Percentiles rank a stretch among this genome's conserved stretches.
phyloP scores from a whole-genome alignment of 2,329 filamentous ascomycete genomes.

The Paraphaeosphaeria minitans region DNA sequence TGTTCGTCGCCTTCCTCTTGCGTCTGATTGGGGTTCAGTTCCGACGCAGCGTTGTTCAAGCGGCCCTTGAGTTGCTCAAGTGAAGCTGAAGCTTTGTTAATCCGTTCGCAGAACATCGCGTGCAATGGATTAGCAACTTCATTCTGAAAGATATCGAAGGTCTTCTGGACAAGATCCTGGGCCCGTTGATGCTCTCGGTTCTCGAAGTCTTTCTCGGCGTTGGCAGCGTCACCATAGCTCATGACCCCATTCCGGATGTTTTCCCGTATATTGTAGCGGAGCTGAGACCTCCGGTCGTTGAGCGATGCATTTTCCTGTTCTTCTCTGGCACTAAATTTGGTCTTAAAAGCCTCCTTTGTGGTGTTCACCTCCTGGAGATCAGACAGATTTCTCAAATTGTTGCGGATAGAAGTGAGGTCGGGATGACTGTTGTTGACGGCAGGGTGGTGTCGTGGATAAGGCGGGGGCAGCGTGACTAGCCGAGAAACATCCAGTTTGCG shows the following conservation, averaged over 20 bases:
- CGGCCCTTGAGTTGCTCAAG: slow-evolving; percentile 76
- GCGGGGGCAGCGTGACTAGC: slow-evolving; percentile 88
- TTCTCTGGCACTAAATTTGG: slow-evolving; percentile 60
- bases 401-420: slow-evolving; percentile 78
- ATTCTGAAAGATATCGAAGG: slow-evolving; percentile 84
- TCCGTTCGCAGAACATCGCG: slow-evolving; percentile 75
- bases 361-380: slow-evolving; percentile 74
- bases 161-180: slow-evolving; percentile 75
- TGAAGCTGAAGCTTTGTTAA: slow-evolving; percentile 73
- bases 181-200: slow-evolving; percentile 71
- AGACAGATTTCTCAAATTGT: slow-evolving; percentile 72
- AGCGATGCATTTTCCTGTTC: slow-evolving; percentile 58
- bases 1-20: slow-evolving; percentile 96
- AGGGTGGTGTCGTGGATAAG: slow-evolving; percentile 92
- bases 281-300: slow-evolving; percentile 67
- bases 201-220: slow-evolving; percentile 77
- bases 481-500: slow-evolving; percentile 82
- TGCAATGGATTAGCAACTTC: slow-evolving; percentile 84
- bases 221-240: slow-evolving; percentile 80
- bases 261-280: slow-evolving; percentile 76
- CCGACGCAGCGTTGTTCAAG: slow-evolving; percentile 73
- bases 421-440: slow-evolving; percentile 97
- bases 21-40: slow-evolving; percentile 75
- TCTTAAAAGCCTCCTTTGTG: slow-evolving; percentile 63
- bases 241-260: slow-evolving; percentile 80